Conservation (phyloP, 805 yeast species). For the Hanseniaspora jakobsenii region DNA sequence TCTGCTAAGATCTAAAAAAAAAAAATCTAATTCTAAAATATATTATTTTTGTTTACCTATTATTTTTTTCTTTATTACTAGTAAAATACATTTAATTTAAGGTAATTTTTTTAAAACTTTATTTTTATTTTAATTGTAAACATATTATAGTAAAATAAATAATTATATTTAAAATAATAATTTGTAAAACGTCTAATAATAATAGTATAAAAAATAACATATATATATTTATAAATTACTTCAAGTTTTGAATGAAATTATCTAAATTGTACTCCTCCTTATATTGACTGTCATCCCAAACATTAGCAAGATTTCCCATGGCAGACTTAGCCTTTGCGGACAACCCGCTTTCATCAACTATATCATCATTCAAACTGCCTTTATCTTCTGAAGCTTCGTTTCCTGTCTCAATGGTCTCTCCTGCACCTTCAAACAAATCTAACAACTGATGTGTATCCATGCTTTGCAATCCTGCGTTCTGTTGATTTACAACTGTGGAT, state of each 20-base stretch:
- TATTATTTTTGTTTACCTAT: no score
- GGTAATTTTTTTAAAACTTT: no score
- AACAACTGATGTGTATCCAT: slow-evolving; percentile 93
- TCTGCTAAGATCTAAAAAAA: no score
- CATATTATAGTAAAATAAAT: no score
- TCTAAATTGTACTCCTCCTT: slow-evolving; percentile 95
- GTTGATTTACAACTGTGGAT: slow-evolving; percentile 89
- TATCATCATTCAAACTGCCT: slow-evolving; percentile 28
- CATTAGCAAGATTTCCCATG: slow-evolving; percentile 75
- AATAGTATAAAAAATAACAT: background rate
- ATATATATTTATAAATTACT: slow-evolving; percentile 23
- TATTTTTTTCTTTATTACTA: no score
- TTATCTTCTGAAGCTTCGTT: slow-evolving; percentile 20
- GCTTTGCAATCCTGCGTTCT: slow-evolving; percentile 85
- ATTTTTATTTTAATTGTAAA: no score
- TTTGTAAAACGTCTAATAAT: background rate
- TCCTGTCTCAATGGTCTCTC: slow-evolving; percentile 18
- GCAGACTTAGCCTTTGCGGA: slow-evolving; percentile 79
- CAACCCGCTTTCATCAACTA: slow-evolving; percentile 54
- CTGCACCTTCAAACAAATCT: slow-evolving; percentile 60
- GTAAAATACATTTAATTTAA: no score
- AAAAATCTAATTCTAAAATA: no score
- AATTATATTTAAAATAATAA: no score
- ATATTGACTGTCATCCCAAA: slow-evolving; percentile 94
- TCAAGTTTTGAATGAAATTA: slow-evolving; percentile 72